A percentile compares a stretch with the other conserved stretches of the same genome.
Evolutionary conservation across 352 stramenopile species (phyloP).

Genomic region (Phytophthora parvispora): DNA sequence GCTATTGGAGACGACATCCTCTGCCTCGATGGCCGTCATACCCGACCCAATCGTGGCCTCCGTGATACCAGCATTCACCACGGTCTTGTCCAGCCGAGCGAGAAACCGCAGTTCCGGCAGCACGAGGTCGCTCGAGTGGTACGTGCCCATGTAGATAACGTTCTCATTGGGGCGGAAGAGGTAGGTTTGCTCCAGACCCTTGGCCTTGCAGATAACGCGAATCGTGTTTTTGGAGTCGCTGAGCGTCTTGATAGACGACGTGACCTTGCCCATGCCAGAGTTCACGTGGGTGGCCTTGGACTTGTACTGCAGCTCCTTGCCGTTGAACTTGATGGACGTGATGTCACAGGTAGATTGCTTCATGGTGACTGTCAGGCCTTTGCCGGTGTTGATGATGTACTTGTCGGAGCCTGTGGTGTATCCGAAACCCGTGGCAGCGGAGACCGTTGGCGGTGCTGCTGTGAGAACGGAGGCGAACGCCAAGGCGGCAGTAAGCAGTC

Average conservation of each 20-base stretch:
- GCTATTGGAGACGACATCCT: slow-evolving; percentile 46
- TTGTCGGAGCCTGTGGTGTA: slow-evolving; percentile 44
- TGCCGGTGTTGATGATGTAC: slow-evolving; percentile 46
- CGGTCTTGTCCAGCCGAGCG: slow-evolving; percentile 43
- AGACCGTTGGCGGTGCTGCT: slow-evolving; percentile 10
- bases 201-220: slow-evolving; percentile 42
- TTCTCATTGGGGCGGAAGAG: slow-evolving; percentile 62
- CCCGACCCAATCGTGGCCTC: slow-evolving; percentile 49
- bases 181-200: slow-evolving; percentile 55
- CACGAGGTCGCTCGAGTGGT: slow-evolving; percentile 39
- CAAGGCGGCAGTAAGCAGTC: slow-evolving; percentile 7
- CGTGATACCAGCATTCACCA: slow-evolving; percentile 37
- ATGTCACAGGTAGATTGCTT: slow-evolving; percentile 56
- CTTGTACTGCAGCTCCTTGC: slow-evolving; percentile 53
- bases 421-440: slow-evolving; percentile 39
- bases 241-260: slow-evolving; percentile 40
- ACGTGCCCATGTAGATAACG: slow-evolving; percentile 58
- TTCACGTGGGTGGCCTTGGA: slow-evolving; percentile 54
- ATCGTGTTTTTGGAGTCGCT: slow-evolving; percentile 48
- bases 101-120: slow-evolving; percentile 63
- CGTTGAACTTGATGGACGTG: slow-evolving; percentile 47
- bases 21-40: slow-evolving; percentile 45
- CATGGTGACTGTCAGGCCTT: slow-evolving; percentile 49
- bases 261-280: slow-evolving; percentile 46
- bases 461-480: slow-evolving; percentile 2